Evolutionary conservation across 2,329 filamentous ascomycete species (phyloP).

Genomic region (Hymenoscyphus infarciens): DNA sequence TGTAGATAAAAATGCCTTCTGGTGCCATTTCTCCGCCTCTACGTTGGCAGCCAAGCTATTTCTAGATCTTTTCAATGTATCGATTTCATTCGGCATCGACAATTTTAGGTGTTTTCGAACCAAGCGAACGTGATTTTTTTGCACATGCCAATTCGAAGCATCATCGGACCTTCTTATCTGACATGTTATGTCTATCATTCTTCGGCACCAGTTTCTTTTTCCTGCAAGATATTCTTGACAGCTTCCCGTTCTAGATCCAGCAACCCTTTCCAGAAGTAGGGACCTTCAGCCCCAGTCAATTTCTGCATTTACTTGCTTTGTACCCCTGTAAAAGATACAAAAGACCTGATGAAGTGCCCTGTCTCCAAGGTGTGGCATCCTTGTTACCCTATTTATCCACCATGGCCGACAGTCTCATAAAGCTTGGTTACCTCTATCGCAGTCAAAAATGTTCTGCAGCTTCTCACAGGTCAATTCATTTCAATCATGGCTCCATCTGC

Average conservation of each 20-base stretch:
- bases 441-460: neutral
- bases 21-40: neutral
- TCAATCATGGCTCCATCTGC: conserved; percentile 17
- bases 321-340: conserved; percentile 6
- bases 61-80: neutral
- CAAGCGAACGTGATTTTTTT: neutral
- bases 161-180: conserved; percentile 1
- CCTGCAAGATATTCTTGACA: conserved; percentile 5
- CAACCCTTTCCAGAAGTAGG: neutral
- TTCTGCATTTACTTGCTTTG: neutral
- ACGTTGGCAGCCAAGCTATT: neutral
- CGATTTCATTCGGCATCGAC: neutral
- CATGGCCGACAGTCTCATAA: conserved; percentile 4
- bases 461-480: conserved; percentile 1
- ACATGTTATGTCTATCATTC: neutral
- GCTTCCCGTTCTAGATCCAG: conserved; percentile 5
- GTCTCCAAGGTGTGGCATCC: neutral
- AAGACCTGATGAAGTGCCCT: conserved; percentile 6
- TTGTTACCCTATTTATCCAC: conserved; percentile 8
- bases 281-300: neutral
- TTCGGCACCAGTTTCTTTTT: neutral
- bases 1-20: neutral
- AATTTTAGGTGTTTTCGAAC: neutral
- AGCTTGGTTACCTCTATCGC: conserved; percentile 3
- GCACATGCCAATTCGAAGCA: conserved; percentile 2